phyloP scores from a whole-genome alignment of 352 stramenopile species.

The Globisporangium acanthophoron region DNA sequence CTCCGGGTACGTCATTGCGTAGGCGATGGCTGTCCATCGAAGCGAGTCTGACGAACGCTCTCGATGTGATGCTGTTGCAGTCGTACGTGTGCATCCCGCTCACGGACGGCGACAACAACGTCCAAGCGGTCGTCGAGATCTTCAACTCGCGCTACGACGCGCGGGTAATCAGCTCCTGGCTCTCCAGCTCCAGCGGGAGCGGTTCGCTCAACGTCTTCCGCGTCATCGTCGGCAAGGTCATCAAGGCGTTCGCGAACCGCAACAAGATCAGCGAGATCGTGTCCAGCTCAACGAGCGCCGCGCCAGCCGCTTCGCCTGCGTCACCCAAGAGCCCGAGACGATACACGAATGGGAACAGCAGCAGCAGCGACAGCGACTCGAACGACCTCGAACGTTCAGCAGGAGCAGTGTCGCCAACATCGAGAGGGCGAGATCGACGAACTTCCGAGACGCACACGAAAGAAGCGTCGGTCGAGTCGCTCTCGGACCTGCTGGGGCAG shows the following conservation, averaged over 20 bases:
- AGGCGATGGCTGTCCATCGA: too few species aligned
- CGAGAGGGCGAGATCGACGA: neutral
- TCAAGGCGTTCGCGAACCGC: conserved; percentile 39
- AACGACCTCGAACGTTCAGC: neutral
- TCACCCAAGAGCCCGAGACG: neutral
- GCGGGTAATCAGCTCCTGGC: conserved; percentile 34
- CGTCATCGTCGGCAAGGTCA: conserved; percentile 49
- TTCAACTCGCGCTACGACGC: conserved; percentile 57
- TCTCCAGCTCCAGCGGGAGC: conserved; percentile 19
- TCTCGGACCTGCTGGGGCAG: conserved; percentile 48
- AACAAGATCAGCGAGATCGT: conserved; percentile 25
- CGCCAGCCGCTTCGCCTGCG: neutral
- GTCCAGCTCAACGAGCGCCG: conserved; percentile 5
- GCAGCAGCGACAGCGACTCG: neutral
- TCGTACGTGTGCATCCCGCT: conserved; percentile 73
- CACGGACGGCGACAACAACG: conserved; percentile 37
- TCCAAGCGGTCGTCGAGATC: conserved; percentile 60
- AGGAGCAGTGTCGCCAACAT: neutral
- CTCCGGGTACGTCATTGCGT: conserved; percentile 25
- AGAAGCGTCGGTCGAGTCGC: conserved; percentile 27
- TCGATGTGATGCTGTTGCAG: conserved; percentile 3
- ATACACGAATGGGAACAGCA: neutral
- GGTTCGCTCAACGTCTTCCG: conserved; percentile 58
- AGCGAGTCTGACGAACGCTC: neutral
- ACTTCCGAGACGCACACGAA: conserved; percentile 10